Evolutionary conservation across 2,329 filamentous ascomycete species (phyloP).

Genomic region (Alternaria ventricosa): DNA sequence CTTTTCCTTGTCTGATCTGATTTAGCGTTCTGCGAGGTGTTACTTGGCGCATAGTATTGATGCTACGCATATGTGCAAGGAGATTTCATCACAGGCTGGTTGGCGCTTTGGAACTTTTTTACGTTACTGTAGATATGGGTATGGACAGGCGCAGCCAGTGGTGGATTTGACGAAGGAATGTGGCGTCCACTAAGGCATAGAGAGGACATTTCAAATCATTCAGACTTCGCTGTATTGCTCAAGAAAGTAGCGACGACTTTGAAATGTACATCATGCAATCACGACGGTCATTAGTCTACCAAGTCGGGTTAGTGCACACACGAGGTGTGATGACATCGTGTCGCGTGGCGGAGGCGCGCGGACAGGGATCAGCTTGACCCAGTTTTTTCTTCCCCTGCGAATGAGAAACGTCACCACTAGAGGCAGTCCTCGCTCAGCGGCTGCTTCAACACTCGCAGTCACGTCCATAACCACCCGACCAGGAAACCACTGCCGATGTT

Average conservation of each 20-base stretch:
- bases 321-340: slow-evolving; percentile 41
- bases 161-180: neutral
- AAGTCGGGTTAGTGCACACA: slow-evolving; percentile 23
- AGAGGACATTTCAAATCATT: neutral
- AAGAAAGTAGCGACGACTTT: neutral
- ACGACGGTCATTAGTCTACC: slow-evolving; percentile 1
- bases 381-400: slow-evolving; percentile 15
- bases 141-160: neutral
- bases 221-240: neutral
- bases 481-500: slow-evolving; percentile 35
- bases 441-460: neutral
- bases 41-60: neutral
- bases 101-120: neutral
- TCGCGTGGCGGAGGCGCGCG: neutral
- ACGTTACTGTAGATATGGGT: neutral
- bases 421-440: neutral
- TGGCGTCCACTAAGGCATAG: neutral
- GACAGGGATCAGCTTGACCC: slow-evolving; percentile 19
- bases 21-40: slow-evolving; percentile 14
- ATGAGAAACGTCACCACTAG: slow-evolving; percentile 23
- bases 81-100: neutral
- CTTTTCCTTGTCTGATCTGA: neutral
- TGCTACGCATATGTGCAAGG: slow-evolving; percentile 9
- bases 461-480: neutral
- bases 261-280: neutral